These are phyloP conservation scores for Acanthamoeba sp. DNA, from an alignment of 208 protist species.

Conservation along the genomic window DNA sequence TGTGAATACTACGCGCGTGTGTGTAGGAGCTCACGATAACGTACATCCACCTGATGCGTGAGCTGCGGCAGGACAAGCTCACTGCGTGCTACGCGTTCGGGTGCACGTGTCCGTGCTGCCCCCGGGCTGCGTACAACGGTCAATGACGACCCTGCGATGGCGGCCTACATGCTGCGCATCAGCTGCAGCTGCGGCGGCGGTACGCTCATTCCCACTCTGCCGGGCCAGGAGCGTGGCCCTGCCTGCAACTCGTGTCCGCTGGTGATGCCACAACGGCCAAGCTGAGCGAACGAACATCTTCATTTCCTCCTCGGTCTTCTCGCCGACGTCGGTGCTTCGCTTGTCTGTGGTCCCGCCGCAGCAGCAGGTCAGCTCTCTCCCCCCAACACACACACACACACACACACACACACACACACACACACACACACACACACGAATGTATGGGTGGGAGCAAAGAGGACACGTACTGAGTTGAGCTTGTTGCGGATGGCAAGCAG, in stretches of 20 bases:
- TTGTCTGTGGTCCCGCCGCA: not conserved
- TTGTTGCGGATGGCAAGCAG: slow-evolving; percentile 10
- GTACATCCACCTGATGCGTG: slow-evolving; percentile 20
- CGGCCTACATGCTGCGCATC: not conserved
- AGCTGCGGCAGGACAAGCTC: slow-evolving; percentile 12
- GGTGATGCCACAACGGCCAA: not conserved
- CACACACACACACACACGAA: too few species aligned
- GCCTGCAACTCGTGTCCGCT: slow-evolving; percentile 22
- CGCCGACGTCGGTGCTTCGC: not conserved
- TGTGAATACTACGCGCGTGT: too few species aligned
- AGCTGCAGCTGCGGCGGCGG: not conserved
- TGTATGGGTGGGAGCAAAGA: too few species aligned
- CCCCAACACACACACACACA: too few species aligned
- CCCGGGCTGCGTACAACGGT: too few species aligned
- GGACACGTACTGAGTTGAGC: not conserved
- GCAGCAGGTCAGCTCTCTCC: too few species aligned
- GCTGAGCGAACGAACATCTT: not conserved
- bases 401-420: too few species aligned
- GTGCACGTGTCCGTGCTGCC: not conserved
- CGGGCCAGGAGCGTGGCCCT: not conserved
- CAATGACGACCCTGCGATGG: not conserved
- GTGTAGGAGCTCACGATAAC: slow-evolving; percentile 5
- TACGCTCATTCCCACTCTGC: not conserved
- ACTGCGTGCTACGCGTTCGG: not conserved
- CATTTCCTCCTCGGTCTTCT: not conserved